Conservation (phyloP, 2,329 filamentous ascomycete genomes). For the Kalmusia sp. region DNA sequence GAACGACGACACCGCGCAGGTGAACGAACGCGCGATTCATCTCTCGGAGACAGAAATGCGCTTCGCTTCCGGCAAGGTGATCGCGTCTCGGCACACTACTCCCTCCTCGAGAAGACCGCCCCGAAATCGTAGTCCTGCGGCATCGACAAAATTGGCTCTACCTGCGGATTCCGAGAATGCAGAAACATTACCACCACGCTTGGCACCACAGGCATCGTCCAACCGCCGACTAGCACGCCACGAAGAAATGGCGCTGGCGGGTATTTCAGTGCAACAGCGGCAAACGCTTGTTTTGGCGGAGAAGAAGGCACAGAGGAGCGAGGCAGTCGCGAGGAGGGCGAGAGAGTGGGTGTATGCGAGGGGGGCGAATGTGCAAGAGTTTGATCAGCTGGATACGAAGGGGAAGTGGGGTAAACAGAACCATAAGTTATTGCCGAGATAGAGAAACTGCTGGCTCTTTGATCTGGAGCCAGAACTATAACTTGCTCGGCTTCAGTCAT, state of each 20-base stretch:
- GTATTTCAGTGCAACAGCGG: slow-evolving; percentile 21
- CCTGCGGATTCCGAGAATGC: too few relatives aligned
- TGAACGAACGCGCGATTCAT: slow-evolving; percentile 6
- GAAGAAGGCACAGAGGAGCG: slow-evolving; percentile 28
- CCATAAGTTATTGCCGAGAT: slow-evolving; percentile 3
- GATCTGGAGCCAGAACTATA: too few relatives aligned
- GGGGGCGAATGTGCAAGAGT: slow-evolving; percentile 25
- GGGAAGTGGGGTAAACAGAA: neutral
- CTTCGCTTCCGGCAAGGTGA: too few relatives aligned
- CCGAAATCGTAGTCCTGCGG: too few relatives aligned
- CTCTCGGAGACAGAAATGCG: slow-evolving; percentile 16
- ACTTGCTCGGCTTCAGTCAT: too few relatives aligned
- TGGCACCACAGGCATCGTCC: neutral
- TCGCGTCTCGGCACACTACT: too few relatives aligned
- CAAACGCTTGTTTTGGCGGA: slow-evolving; percentile 24
- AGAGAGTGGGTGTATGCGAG: slow-evolving; percentile 24
- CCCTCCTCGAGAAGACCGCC: too few relatives aligned
- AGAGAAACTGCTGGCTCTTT: too few relatives aligned
- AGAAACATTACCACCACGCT: too few relatives aligned
- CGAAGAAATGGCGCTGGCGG: slow-evolving; percentile 23
- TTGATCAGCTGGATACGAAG: slow-evolving; percentile 13
- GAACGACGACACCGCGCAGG: neutral
- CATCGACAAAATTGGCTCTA: too few relatives aligned
- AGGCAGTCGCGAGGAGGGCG: slow-evolving; percentile 18
- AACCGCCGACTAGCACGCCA: slow-evolving; percentile 19